Percentiles rank a stretch among this genome's conserved stretches.
These are phyloP conservation scores for Alternaria sp. DNA, from an alignment of 2,329 filamentous ascomycete genomes.

Conservation along the genomic window DNA sequence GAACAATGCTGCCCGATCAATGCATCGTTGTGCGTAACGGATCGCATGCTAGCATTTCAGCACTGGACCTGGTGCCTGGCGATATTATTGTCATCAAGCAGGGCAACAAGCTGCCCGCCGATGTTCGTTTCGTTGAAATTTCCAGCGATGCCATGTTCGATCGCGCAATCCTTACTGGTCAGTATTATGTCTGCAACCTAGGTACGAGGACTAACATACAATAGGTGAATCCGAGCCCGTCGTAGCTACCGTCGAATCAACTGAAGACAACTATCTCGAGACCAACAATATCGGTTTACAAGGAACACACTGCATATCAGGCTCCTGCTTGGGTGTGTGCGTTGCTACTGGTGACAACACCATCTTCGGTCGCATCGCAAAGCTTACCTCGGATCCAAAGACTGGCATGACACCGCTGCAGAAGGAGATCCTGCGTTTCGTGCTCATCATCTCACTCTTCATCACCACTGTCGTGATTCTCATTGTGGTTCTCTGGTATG, in stretches of 20 bases:
- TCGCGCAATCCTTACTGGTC: conserved; percentile 75
- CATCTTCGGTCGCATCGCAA: conserved; percentile 79
- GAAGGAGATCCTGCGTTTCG: conserved; percentile 77
- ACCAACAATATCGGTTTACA: conserved; percentile 79
- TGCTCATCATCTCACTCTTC: conserved; percentile 72
- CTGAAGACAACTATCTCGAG: conserved; percentile 77
- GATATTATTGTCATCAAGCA: conserved; percentile 74
- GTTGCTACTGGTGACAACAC: conserved; percentile 77
- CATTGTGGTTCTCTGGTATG: conserved; percentile 72
- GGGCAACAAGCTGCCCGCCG: conserved; percentile 78
- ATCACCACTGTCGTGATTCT: conserved; percentile 72
- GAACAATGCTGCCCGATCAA: conserved; percentile 79
- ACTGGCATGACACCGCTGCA: conserved; percentile 74
- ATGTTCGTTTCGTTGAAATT: conserved; percentile 74
- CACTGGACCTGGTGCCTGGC: conserved; percentile 73
- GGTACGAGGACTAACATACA: conserved; percentile 17
- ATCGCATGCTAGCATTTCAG: conserved; percentile 58
- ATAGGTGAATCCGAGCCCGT: conserved; percentile 72
- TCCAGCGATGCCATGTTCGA: conserved; percentile 77
- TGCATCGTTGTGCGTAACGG: conserved; percentile 72
- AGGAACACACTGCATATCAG: conserved; percentile 80
- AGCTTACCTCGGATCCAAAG: conserved; percentile 74
- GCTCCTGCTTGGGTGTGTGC: conserved; percentile 71
- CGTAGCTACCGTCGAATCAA: conserved; percentile 68
- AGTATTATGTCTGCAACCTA: not conserved